Percentiles rank a stretch among this genome's conserved stretches.
Evolutionary conservation across 2,329 filamentous ascomycete genomes (phyloP).

Genomic region (Fusarium nematophilum): DNA sequence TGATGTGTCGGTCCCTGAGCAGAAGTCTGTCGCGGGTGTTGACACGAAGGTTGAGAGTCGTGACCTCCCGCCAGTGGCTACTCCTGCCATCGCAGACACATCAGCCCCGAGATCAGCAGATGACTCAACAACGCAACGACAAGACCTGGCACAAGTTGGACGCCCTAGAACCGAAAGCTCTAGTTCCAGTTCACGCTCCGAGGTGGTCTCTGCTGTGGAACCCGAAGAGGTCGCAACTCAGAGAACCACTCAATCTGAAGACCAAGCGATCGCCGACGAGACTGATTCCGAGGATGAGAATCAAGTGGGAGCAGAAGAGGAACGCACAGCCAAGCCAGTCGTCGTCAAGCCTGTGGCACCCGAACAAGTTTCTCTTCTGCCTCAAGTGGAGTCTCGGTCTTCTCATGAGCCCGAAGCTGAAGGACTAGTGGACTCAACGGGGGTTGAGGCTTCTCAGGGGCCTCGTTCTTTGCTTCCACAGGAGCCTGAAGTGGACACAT

Average conservation of each 20-base stretch:
- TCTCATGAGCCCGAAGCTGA: neutral
- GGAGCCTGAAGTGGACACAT: neutral
- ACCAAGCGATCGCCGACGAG: too few species aligned
- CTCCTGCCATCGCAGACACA: neutral
- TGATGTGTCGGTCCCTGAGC: slow-evolving; percentile 9
- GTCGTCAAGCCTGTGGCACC: neutral
- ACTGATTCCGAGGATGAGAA: neutral
- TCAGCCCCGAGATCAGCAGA: neutral
- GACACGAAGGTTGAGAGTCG: slow-evolving; percentile 7
- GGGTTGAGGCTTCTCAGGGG: too few species aligned
- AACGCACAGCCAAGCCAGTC: neutral
- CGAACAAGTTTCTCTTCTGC: neutral
- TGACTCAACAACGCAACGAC: neutral
- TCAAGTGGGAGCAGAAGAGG: neutral
- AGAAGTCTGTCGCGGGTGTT: slow-evolving; percentile 14
- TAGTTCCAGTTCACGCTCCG: neutral
- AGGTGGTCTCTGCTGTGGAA: neutral
- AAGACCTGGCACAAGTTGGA: neutral
- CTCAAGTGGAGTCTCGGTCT: neutral
- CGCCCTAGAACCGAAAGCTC: neutral
- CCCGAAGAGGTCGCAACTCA: neutral
- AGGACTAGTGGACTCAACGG: too few species aligned
- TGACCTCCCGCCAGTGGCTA: neutral
- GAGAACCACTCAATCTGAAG: neutral
- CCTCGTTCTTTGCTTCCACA: neutral